These are phyloP conservation scores for Cladosporium sp. DNA, from an alignment of 2,329 filamentous ascomycete genomes.

Conservation along the genomic window DNA sequence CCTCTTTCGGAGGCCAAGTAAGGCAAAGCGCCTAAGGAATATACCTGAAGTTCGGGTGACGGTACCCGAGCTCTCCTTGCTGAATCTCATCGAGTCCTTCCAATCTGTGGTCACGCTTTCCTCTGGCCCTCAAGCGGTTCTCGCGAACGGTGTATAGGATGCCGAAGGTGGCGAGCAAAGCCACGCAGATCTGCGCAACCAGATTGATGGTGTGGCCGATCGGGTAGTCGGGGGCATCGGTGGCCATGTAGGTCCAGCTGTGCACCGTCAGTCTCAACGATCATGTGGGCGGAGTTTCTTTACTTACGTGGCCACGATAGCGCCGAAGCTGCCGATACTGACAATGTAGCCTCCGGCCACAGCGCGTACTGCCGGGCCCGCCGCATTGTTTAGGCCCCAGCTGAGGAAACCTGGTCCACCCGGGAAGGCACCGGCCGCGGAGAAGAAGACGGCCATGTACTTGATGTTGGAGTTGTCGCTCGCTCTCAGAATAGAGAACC, in stretches of 20 bases:
- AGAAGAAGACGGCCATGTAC: conserved; percentile 34
- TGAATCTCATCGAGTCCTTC: conserved; percentile 44
- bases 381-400: conserved; percentile 55
- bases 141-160: conserved; percentile 50
- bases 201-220: conserved; percentile 54
- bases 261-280: conserved; percentile 9
- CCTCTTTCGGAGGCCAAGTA: too few relatives aligned
- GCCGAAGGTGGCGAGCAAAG: conserved; percentile 42
- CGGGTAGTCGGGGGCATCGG: conserved; percentile 43
- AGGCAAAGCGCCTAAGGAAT: conserved; percentile 35
- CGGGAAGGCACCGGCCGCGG: conserved; percentile 46
- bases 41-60: conserved; percentile 52
- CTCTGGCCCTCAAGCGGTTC: conserved; percentile 44
- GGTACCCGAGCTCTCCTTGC: conserved; percentile 45
- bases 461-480: conserved; percentile 22
- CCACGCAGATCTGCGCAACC: conserved; percentile 41
- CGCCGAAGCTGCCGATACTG: conserved; percentile 50
- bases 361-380: conserved; percentile 51
- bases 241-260: conserved; percentile 30
- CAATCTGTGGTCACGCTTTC: conserved; percentile 45
- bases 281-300: background rate
- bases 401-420: conserved; percentile 53
- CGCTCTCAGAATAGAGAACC: conserved; percentile 30
- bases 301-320: conserved; percentile 49
- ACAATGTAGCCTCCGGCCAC: conserved; percentile 52